phyloP scores from a whole-genome alignment of 805 yeast species.

The Yarrowia sp. region DNA sequence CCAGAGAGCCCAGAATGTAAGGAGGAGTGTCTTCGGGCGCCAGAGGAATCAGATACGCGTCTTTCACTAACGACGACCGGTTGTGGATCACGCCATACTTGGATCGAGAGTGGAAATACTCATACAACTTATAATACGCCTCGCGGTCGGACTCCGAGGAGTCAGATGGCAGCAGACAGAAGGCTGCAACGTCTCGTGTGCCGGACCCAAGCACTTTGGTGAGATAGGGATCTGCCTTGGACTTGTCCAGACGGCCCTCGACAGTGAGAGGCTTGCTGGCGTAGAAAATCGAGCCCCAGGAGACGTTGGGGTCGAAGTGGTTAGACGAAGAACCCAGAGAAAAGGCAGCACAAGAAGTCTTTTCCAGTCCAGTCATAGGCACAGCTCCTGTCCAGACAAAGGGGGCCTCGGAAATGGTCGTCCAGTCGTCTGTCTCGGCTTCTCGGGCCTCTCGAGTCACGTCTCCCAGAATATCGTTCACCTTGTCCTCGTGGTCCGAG shows the following conservation, averaged over 20 bases:
- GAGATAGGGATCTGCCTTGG: constrained; percentile 58
- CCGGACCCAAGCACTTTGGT: constrained; percentile 41
- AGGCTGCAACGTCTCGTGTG: constrained; percentile 51
- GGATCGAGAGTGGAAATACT: constrained; percentile 47
- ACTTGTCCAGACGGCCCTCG: constrained; percentile 61
- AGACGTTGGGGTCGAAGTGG: constrained; percentile 30
- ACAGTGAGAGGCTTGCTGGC: constrained; percentile 42
- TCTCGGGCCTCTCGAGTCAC: constrained; percentile 14
- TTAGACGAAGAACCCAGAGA: constrained; percentile 38
- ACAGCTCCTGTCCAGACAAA: constrained; percentile 18
- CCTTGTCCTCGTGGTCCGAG: constrained; percentile 29
- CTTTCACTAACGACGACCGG: constrained; percentile 54
- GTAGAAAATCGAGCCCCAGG: constrained; percentile 35
- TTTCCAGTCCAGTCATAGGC: neutral
- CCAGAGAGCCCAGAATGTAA: neutral
- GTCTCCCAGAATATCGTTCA: constrained; percentile 29
- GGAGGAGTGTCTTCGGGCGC: constrained; percentile 10
- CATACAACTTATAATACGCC: constrained; percentile 41
- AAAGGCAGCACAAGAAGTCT: constrained; percentile 36
- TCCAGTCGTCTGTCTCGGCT: constrained; percentile 31
- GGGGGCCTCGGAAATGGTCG: neutral
- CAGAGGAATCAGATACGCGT: constrained; percentile 56
- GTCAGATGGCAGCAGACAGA: constrained; percentile 44
- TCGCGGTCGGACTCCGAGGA: constrained; percentile 29
- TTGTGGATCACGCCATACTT: constrained; percentile 62